Conservation (phyloP, 2,329 filamentous ascomycete genomes). For the Penicillium hesseltinei region DNA sequence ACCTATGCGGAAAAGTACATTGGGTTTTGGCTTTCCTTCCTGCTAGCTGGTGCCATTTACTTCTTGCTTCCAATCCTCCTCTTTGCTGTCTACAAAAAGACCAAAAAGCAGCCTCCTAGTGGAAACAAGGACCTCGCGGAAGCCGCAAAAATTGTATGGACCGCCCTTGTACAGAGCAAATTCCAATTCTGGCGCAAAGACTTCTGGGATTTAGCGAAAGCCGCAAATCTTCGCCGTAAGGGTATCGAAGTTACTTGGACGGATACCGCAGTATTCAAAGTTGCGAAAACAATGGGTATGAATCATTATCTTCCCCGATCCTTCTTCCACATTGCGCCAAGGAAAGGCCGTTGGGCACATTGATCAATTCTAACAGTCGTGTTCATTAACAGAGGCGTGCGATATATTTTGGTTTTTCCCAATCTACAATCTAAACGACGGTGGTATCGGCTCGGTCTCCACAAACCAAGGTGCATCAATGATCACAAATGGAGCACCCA, state of each 20-base stretch:
- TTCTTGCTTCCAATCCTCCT: constrained; percentile 39
- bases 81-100: constrained; percentile 34
- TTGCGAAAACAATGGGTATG: constrained; percentile 29
- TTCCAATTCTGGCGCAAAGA: constrained; percentile 14
- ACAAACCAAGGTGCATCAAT: constrained; percentile 51
- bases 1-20: constrained; percentile 37
- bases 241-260: constrained; percentile 34
- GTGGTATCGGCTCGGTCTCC: constrained; percentile 52
- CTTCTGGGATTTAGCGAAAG: constrained; percentile 38
- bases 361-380: not conserved
- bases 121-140: constrained; percentile 26
- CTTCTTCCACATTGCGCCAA: not conserved
- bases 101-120: constrained; percentile 31
- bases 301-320: not conserved
- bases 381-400: constrained; percentile 24
- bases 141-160: not conserved
- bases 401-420: constrained; percentile 41
- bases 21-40: constrained; percentile 21
- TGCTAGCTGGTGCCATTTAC: constrained; percentile 33
- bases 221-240: constrained; percentile 27
- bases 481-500: constrained; percentile 49
- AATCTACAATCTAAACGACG: constrained; percentile 38
- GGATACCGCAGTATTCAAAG: constrained; percentile 27
- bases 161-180: not conserved
- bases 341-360: not conserved